Evolutionary conservation across 2,329 filamentous ascomycete genomes (phyloP).

Genomic region (Claviceps humidiphila): DNA sequence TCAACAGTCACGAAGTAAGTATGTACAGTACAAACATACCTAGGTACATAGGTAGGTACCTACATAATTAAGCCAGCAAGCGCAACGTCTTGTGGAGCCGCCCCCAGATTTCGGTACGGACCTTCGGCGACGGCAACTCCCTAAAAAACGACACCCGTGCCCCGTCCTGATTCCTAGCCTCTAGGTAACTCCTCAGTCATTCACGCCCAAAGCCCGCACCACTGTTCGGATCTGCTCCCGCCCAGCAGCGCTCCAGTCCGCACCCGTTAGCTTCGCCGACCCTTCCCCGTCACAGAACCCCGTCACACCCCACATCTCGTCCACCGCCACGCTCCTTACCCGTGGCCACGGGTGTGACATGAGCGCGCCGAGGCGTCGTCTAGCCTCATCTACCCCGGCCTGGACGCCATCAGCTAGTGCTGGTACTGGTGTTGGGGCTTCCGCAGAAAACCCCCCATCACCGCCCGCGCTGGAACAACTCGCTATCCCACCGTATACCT

Average conservation of each 20-base stretch:
- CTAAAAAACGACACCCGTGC: too few species aligned
- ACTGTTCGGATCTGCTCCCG: conserved; percentile 30
- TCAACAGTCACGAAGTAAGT: too few species aligned
- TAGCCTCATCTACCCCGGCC: conserved; percentile 35
- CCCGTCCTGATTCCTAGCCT: not conserved
- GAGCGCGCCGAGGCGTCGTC: conserved; percentile 58
- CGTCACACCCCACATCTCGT: conserved; percentile 43
- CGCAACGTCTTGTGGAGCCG: too few species aligned
- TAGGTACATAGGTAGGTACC: too few species aligned
- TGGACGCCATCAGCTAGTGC: conserved; percentile 4
- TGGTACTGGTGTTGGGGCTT: not conserved
- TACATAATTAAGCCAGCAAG: too few species aligned
- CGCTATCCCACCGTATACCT: conserved; percentile 63
- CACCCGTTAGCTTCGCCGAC: conserved; percentile 29
- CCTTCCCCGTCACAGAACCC: conserved; percentile 16
- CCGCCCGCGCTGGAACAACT: conserved; percentile 22
- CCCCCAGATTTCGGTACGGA: too few species aligned
- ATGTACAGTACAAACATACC: too few species aligned
- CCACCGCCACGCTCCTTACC: conserved; percentile 47
- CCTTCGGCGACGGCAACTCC: too few species aligned
- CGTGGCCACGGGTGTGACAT: conserved; percentile 72
- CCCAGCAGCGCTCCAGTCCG: conserved; percentile 45
- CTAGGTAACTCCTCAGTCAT: not conserved
- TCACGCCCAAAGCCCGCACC: conserved; percentile 29
- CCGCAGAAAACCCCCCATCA: not conserved